Percentiles rank a stretch among this genome's conserved stretches.
Evolutionary conservation across 2,329 filamentous ascomycete genomes (phyloP).

Genomic region (Zarea fungicola): DNA sequence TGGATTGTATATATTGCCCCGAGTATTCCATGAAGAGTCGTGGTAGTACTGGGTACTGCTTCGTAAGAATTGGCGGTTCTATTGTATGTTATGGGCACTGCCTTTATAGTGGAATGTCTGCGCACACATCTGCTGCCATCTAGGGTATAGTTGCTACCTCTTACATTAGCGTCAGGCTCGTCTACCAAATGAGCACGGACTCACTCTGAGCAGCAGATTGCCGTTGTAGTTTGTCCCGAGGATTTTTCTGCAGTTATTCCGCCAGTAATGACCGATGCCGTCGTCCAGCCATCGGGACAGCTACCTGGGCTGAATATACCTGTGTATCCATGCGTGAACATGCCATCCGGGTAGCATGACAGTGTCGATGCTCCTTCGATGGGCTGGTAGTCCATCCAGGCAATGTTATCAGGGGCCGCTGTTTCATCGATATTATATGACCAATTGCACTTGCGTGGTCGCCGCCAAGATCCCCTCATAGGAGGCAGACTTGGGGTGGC

Average conservation of each 20-base stretch:
- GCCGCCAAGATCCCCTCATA: constrained; percentile 34
- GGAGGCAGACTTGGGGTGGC: constrained; percentile 25
- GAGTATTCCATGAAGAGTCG: constrained; percentile 32
- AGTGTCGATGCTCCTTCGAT: constrained; percentile 31
- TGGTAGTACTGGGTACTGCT: constrained; percentile 30
- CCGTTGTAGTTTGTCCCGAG: constrained; percentile 29
- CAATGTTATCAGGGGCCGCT: constrained; percentile 25
- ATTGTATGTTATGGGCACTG: constrained; percentile 33
- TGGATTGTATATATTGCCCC: constrained; percentile 33
- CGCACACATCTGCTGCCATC: constrained; percentile 31
- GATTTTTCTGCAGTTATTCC: constrained; percentile 16
- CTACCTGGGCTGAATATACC: constrained; percentile 36
- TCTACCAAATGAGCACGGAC: too few species aligned
- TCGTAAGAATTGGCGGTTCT: constrained; percentile 29
- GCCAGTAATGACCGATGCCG: constrained; percentile 27
- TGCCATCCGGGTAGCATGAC: constrained; percentile 36
- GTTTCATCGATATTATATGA: constrained; percentile 30
- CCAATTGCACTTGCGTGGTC: constrained; percentile 33
- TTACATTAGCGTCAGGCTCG: too few species aligned
- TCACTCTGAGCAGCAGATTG: constrained; percentile 37
- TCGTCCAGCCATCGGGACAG: constrained; percentile 37
- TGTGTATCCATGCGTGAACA: constrained; percentile 32
- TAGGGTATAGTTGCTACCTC: constrained; percentile 28
- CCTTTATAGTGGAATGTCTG: constrained; percentile 30
- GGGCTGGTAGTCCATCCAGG: constrained; percentile 34